Percentiles rank a stretch among this genome's conserved stretches.
Evolutionary conservation across 2,329 filamentous ascomycete genomes (phyloP).

Genomic region (Xylaria sp.): DNA sequence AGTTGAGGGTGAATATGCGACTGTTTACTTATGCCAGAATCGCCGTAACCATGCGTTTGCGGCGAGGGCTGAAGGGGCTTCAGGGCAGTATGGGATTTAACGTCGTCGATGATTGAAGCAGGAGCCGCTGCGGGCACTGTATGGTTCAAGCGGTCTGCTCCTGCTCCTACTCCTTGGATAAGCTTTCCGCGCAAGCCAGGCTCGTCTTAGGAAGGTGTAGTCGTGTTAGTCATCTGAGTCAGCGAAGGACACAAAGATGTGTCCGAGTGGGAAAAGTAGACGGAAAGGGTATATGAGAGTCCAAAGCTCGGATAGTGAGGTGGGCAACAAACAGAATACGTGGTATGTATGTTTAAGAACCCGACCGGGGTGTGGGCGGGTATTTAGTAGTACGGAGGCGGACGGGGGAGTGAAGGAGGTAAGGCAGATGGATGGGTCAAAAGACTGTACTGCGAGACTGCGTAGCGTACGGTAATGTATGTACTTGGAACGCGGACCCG

Average conservation of each 20-base stretch:
- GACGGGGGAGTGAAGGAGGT: slow-evolving; percentile 22
- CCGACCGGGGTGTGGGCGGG: slow-evolving; percentile 27
- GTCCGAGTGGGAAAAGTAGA: slow-evolving; percentile 15
- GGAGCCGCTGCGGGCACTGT: slow-evolving; percentile 22
- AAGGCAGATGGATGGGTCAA: slow-evolving; percentile 27
- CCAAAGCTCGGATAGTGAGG: slow-evolving; percentile 17
- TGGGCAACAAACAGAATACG: slow-evolving; percentile 18
- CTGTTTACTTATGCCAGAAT: slow-evolving; percentile 28
- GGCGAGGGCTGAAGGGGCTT: slow-evolving; percentile 27
- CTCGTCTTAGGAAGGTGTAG: slow-evolving; percentile 21
- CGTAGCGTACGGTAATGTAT: no score
- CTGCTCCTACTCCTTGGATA: no score
- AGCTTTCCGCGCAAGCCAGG: slow-evolving; percentile 29
- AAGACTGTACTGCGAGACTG: no score
- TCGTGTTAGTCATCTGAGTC: slow-evolving; percentile 24
- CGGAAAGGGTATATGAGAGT: slow-evolving; percentile 17
- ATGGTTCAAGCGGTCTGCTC: slow-evolving; percentile 24
- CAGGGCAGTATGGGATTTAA: slow-evolving; percentile 21
- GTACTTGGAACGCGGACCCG: slow-evolving; percentile 34
- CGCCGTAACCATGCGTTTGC: slow-evolving; percentile 34
- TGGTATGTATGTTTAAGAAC: slow-evolving; percentile 26
- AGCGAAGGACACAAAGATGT: slow-evolving; percentile 8
- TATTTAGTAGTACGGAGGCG: slow-evolving; percentile 34
- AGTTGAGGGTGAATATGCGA: slow-evolving; percentile 34
- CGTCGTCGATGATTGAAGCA: slow-evolving; percentile 16